phyloP scores from a whole-genome alignment of 1,139 yeast genomes.

The Saccharomyces pastorianus region DNA sequence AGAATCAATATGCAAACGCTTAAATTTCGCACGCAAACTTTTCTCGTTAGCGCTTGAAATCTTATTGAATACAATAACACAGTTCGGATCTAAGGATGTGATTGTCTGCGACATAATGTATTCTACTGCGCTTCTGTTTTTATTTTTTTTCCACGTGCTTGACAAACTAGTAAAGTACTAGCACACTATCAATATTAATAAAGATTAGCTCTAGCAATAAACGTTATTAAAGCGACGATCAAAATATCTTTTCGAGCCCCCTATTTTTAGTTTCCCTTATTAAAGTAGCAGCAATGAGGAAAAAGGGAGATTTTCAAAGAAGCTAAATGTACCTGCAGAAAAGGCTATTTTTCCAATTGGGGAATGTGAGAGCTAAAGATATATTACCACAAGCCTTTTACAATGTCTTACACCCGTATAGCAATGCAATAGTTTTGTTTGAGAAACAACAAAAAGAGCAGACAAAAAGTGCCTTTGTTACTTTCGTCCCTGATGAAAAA shows the following conservation, averaged over 20 bases:
- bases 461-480: not conserved
- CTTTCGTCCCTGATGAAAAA: not conserved
- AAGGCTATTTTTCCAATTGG: not conserved
- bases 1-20: conserved; percentile 13
- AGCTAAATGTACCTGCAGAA: not conserved
- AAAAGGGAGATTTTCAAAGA: not conserved
- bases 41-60: conserved; percentile 1
- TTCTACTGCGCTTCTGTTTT: not conserved
- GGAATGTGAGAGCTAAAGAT: not conserved
- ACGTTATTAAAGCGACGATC: not conserved
- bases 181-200: not conserved
- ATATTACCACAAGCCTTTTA: not conserved
- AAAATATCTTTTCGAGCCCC: not conserved
- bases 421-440: not conserved
- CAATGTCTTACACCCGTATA: not conserved
- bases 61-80: conserved; percentile 4
- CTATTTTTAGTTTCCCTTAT: not conserved
- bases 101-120: not conserved
- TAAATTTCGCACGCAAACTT: not conserved
- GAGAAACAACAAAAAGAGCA: not conserved
- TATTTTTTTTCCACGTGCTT: not conserved
- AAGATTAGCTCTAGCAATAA: not conserved
- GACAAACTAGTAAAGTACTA: not conserved
- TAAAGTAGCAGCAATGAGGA: not conserved
- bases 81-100: conserved; percentile 4